Base-by-base conservation (phyloP, 805 yeast species). In the Metschnikowia bowlesiae region DNA sequence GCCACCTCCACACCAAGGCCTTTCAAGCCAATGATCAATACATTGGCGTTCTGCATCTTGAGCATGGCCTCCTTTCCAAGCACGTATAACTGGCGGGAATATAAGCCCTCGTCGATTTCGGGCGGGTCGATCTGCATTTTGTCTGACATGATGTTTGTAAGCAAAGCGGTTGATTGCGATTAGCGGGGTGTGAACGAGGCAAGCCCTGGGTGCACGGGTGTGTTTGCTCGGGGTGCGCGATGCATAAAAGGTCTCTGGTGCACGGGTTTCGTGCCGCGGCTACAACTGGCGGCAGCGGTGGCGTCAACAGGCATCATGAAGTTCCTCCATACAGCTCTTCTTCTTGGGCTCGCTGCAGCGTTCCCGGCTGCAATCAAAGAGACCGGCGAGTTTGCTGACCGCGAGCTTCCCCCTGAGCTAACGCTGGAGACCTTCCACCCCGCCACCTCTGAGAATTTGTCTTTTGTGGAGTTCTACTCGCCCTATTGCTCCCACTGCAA, bases 41-140 rank as follows among this genome's bases (percentile, higher is more conserved):
- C 97, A 61, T 87, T 89, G 28, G 98, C 90, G 57, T 81, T 78
- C 62, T 91, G 96, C 97, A 94, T 88, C 68, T 89, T 88, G 61
- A 91, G 75, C 99, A 94, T 94, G 47, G 99, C 99, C 58, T 94
- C 99, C 62, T 89, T 90, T 54, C 99, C 99, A 57, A 94, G 72
- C 47, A 94, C 99, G 62, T 92, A 89, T 69, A 94, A 81, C 73
- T 94, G 99, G 68, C 99, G 89, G 37, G 98, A 91, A 78, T 94
- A 94, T 59, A 94, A 79, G 51, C 95, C 79, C 76, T 94, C 99
- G 67, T 94, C 99, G 62, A 94, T 92, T 53, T 70, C 55, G 45
- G 77, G 78, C 35, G 70, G 59, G 57, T 74, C 78, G 41, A 74
- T 65, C 60, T 72, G 76, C 78, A 74, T 74, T 52, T 54, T 49